Conservation (phyloP, 129 eudicot species). For the carrot (Daucus carota) region DNA sequence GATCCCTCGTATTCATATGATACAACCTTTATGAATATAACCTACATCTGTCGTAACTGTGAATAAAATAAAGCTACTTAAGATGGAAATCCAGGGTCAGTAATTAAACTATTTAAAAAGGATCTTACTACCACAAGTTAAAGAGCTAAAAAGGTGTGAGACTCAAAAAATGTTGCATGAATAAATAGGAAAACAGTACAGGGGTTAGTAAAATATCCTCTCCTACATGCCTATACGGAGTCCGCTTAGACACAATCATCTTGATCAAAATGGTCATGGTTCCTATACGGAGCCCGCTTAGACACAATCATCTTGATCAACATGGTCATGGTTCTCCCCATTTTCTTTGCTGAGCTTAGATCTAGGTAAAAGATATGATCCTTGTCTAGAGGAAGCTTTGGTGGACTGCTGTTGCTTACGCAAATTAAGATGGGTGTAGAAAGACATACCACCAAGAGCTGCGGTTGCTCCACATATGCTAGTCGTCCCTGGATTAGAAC, state of each 20-base stretch:
- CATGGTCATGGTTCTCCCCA: conserved; percentile 39
- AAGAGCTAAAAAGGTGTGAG: neutral
- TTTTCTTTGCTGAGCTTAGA: conserved; percentile 87
- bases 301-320: conserved; percentile 58
- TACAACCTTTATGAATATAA: neutral
- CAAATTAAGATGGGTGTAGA: conserved; percentile 78
- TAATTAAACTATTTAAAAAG: neutral
- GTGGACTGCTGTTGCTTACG: conserved; percentile 39
- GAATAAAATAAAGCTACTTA: neutral
- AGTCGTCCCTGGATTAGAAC: conserved; percentile 79
- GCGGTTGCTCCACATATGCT: conserved; percentile 82
- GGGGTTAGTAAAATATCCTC: conserved; percentile 11
- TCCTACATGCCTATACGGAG: neutral
- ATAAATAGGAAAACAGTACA: neutral
- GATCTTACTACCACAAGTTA: neutral
- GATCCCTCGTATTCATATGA: neutral
- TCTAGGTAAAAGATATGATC: conserved; percentile 52
- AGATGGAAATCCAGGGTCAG: conserved; percentile 2
- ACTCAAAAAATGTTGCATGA: neutral
- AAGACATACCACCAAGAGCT: conserved; percentile 83
- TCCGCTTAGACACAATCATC: conserved; percentile 44
- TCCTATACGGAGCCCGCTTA: neutral
- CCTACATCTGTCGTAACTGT: neutral
- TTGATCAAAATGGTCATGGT: conserved; percentile 33
- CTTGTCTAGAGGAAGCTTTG: conserved; percentile 43